Base-by-base conservation (phyloP, 73 alveolate genomes). In the Stentor coeruleus region DNA sequence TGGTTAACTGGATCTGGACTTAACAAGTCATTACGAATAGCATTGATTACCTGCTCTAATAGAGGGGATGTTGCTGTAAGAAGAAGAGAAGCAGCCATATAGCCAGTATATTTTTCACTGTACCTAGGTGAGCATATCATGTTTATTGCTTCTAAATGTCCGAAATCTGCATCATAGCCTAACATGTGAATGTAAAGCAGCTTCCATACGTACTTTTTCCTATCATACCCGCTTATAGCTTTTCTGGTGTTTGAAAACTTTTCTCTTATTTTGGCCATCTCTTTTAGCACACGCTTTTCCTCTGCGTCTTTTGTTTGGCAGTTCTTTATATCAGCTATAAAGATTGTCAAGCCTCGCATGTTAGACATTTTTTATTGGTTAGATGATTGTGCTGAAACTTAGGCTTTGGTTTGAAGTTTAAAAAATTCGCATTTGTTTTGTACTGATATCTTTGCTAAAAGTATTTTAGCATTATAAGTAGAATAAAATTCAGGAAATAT, bases 151-250 rank as follows among this genome's bases (percentile, higher is more conserved):
- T 95, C 97, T 81, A 85, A 90, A 76, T 93, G 97, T 3, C 99
- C 99, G 84, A 97, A 96, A 79, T 97, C 99, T 40, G 96, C 98
- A 84, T 97, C 99, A 88, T 96, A 97, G 30, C 99, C 99, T 38
- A 97, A 86, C 40, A 92, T 93, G 84, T 87, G 91, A 74, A 93
- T 91, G 92, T 97, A 97, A 35, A 97, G 86, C 82, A 97, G 91
- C 85, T 97, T 97, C 99, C 99, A 97, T 31, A 96, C 97, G 75
- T 97, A 96, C 84, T 97, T 97, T 91, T 94, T 97, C 86, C 93
- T 93, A 87, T 97, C 98, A 90, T 97, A 97, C 35, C 99, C 99
- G 26, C 98, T 87, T 82, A 97, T 82, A 20, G 97, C 97, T 74
- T 85, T 90, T 81, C 91, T 88, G 59, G 91, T 77, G 39, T 90